These are phyloP conservation scores for Berberis thunbergii DNA, from an alignment of 164 flowering plant genomes.

Conservation along the genomic window DNA sequence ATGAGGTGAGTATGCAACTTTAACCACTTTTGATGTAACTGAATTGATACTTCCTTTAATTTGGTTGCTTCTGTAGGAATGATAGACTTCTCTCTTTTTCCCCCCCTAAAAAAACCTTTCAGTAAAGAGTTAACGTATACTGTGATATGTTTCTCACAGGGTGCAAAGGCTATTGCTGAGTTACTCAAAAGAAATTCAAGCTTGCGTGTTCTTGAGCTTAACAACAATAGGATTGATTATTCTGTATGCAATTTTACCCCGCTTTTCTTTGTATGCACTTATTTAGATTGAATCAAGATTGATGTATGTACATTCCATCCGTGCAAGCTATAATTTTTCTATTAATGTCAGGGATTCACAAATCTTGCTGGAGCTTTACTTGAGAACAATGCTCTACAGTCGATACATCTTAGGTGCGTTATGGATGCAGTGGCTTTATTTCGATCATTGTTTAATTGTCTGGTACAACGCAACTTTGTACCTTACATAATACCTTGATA, in stretches of 20 bases:
- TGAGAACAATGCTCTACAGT: conserved; percentile 61
- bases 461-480: too few relatives aligned
- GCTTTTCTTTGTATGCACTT: not conserved
- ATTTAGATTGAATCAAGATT: not conserved
- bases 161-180: conserved; percentile 86
- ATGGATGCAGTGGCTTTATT: not conserved
- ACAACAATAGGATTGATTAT: conserved; percentile 88
- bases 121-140: not conserved
- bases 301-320: not conserved
- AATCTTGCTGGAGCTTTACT: conserved; percentile 80
- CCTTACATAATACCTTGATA: too few relatives aligned
- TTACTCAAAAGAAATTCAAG: conserved; percentile 78
- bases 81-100: not conserved
- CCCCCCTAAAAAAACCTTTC: not conserved
- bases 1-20: conserved; percentile 58
- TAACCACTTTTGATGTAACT: conserved; percentile 2
- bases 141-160: conserved; percentile 40
- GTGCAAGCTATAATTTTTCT: not conserved
- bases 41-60: not conserved
- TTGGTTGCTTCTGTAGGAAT: conserved; percentile 1
- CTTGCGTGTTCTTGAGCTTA: conserved; percentile 70
- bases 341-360: conserved; percentile 74
- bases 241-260: conserved; percentile 53
- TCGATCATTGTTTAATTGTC: not conserved
- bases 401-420: conserved; percentile 77